phyloP scores from a whole-genome alignment of 1,284 basidiomycete genomes.

The Apiotrichum laibachii region DNA sequence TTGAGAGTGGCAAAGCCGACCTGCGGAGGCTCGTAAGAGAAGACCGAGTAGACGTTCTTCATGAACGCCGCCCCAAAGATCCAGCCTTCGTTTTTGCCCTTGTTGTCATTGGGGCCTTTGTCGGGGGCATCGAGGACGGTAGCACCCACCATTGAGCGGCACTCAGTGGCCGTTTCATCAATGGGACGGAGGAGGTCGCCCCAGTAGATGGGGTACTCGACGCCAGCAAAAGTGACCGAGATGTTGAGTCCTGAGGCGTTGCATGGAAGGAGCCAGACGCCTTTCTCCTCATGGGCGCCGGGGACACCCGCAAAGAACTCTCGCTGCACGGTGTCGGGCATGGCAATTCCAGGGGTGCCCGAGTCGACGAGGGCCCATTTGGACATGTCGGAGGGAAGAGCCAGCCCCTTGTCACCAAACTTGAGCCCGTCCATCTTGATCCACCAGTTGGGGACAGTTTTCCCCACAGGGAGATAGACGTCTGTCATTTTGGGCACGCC shows the following conservation, averaged over 20 bases:
- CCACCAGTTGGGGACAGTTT: neutral
- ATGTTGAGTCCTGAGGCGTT: conserved; percentile 41
- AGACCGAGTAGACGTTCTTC: conserved; percentile 19
- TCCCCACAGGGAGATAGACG: neutral
- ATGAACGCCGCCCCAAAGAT: conserved; percentile 16
- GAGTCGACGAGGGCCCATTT: neutral
- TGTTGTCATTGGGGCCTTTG: too few species aligned
- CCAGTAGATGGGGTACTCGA: neutral
- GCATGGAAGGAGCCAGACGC: neutral
- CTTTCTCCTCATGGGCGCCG: neutral
- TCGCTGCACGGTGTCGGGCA: neutral
- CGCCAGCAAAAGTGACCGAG: conserved; percentile 61
- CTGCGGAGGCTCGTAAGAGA: conserved; percentile 19
- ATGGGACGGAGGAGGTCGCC: neutral
- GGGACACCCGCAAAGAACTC: conserved; percentile 5
- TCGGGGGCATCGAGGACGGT: neutral
- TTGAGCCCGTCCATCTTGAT: neutral
- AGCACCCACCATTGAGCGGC: neutral
- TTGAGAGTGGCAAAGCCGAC: conserved; percentile 16
- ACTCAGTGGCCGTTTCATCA: neutral
- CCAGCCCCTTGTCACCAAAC: neutral
- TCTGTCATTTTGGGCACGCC: neutral
- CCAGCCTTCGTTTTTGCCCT: neutral
- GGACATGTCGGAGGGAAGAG: neutral
- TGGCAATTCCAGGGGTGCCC: neutral